These are phyloP conservation scores for Salvia rosmarinus DNA, from an alignment of 257 asterid genomes.

Conservation along the genomic window DNA sequence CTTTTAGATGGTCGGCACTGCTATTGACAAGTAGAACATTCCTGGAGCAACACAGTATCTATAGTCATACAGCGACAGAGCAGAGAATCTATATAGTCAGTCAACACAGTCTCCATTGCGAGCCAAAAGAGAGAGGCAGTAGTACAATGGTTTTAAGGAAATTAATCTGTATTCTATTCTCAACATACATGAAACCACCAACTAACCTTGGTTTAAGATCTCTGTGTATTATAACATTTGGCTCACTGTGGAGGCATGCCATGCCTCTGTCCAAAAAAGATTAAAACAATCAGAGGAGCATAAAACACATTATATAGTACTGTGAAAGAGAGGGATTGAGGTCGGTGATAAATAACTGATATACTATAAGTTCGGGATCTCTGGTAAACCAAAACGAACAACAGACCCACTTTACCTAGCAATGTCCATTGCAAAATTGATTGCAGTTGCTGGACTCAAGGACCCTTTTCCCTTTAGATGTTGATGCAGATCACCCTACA, in stretches of 20 bases:
- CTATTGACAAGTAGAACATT: conserved; percentile 92
- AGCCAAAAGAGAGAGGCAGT: conserved; percentile 21
- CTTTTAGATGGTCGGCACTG: conserved; percentile 95
- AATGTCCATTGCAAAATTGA: conserved; percentile 90
- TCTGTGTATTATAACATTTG: conserved; percentile 92
- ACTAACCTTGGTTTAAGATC: conserved; percentile 96
- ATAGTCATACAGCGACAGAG: conserved; percentile 17
- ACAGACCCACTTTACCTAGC: conserved; percentile 64
- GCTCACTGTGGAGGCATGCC: conserved; percentile 98
- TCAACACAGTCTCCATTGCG: conserved; percentile 1
- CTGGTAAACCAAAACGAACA: conserved; percentile 11
- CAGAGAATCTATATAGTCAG: conserved; percentile 5
- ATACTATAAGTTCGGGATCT: conserved; percentile 19
- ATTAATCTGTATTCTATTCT: conserved; percentile 7
- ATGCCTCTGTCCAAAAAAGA: conserved; percentile 78
- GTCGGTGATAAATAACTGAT: too few species aligned
- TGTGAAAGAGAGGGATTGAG: too few species aligned
- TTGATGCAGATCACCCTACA: conserved; percentile 97
- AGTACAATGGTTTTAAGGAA: conserved; percentile 8
- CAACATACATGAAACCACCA: conserved; percentile 29
- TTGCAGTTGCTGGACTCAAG: conserved; percentile 71
- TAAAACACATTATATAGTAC: too few species aligned
- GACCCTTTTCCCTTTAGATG: conserved; percentile 90
- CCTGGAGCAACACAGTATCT: conserved; percentile 51
- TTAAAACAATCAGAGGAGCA: conserved; percentile 32